phyloP scores from a whole-genome alignment of 768 basidiomycete species.

The Sarcodon aspratus region DNA sequence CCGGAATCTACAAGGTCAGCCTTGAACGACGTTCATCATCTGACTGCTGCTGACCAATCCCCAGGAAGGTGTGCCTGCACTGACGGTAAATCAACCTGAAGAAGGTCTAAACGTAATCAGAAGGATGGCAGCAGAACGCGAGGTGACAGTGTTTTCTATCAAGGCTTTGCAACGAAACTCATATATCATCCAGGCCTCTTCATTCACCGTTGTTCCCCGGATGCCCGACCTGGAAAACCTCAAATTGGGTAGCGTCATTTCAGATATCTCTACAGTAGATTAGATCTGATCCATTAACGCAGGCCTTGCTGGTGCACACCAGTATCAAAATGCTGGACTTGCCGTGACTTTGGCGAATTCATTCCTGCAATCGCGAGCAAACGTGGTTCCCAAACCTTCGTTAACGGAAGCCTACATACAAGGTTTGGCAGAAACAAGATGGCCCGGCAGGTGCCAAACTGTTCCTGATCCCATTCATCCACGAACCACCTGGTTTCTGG shows the following conservation, averaged over 20 bases:
- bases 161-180: background rate
- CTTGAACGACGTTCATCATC: background rate
- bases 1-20: constrained; percentile 86
- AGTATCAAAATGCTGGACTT: constrained; percentile 78
- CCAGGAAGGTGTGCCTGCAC: constrained; percentile 73
- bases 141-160: constrained; percentile 29
- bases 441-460: constrained; percentile 94
- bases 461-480: constrained; percentile 47
- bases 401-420: constrained; percentile 43
- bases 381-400: constrained; percentile 13
- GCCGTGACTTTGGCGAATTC: constrained; percentile 62
- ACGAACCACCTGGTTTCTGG: constrained; percentile 74
- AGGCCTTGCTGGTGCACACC: constrained; percentile 85
- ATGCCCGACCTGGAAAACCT: constrained; percentile 37
- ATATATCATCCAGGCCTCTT: constrained; percentile 37
- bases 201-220: constrained; percentile 51
- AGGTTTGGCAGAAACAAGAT: constrained; percentile 60
- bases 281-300: constrained; percentile 3
- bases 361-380: constrained; percentile 38
- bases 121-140: constrained; percentile 51
- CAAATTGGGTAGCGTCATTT: constrained; percentile 43
- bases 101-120: constrained; percentile 61
- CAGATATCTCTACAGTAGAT: background rate
- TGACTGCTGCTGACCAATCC: background rate
- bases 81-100: constrained; percentile 67